Conservation (phyloP, 495 filamentous ascomycete genomes). For the Talaromyces trachyspermus region DNA sequence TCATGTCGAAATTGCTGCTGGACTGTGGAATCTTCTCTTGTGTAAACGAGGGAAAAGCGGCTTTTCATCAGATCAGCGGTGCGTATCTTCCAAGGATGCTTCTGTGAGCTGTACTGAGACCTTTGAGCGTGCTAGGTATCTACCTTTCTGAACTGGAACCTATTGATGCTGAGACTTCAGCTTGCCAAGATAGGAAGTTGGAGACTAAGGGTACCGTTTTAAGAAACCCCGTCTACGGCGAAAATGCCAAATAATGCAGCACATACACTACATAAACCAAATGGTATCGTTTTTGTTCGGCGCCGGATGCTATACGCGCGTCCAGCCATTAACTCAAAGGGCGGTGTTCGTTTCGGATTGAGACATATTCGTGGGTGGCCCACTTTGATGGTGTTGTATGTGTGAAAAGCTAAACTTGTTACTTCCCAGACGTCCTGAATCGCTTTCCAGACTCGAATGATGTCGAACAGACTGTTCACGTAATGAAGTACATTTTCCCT, state of each 20-base stretch:
- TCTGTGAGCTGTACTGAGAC: not conserved
- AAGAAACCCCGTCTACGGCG: not conserved
- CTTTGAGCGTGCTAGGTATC: constrained; percentile 29
- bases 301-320: constrained; percentile 82
- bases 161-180: constrained; percentile 8
- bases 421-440: constrained; percentile 71
- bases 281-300: constrained; percentile 68
- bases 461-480: constrained; percentile 52
- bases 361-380: constrained; percentile 66
- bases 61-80: constrained; percentile 77
- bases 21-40: constrained; percentile 69
- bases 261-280: constrained; percentile 26
- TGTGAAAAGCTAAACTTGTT: not conserved
- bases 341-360: constrained; percentile 64
- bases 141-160: constrained; percentile 40
- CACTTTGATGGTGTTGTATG: not conserved
- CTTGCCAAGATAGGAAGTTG: not conserved
- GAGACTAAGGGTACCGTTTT: not conserved
- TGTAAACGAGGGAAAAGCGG: constrained; percentile 51
- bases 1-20: constrained; percentile 74
- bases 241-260: not conserved
- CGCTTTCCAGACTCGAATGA: constrained; percentile 50
- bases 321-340: constrained; percentile 57
- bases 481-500: constrained; percentile 93
- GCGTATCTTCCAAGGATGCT: constrained; percentile 13